Evolutionary conservation across 345 rosid genomes (phyloP), one percentile per base, ranked within the genome.

Genomic region (Salix exigua): DNA sequence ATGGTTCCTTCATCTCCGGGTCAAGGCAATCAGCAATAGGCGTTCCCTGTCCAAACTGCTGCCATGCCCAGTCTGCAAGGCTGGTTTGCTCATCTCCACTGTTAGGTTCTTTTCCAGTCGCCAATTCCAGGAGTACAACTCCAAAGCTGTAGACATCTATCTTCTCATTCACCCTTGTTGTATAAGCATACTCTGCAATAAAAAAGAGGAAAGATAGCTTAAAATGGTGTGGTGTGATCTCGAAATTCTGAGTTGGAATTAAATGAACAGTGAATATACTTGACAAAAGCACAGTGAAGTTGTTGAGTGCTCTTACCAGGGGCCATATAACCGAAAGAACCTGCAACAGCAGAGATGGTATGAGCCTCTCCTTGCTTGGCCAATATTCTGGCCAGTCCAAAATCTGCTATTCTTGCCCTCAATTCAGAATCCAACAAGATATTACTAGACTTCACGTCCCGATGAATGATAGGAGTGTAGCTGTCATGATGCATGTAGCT

Each of bases 21-120:
- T 93, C 98, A 5, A 95, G 80, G 26, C 85, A 85, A n/a, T 91
- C 90, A 11, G 10, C 74, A 4, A 79, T 78, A 0, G 86, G 83
- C 44, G 79, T 86, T 5, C 90, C 91, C 71, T 88, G 83, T 8
- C 85, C 86, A 58, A 71, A 85, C 63, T 82, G 91, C 75, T 75
- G 86, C 94, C 99, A 91, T 3, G 97, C 90, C 98, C 96, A 91
- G 58, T 93, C 92, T n/a, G 95, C 94, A n/a, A 95, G 90, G 85
- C 85, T 87, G 1, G 84, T 79, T 48, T 89, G 72, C 75, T 95
- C 97, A 66, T 89, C 93, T 37, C 92, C 93, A 1, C 38, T 63
- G 31, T 85, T 80, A 37, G 98, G 83, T 83, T 87, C 92, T 82
- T 83, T 89, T 77, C 98, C 99, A 0, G 99, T 90, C 71, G 83